Conservation (phyloP, 257 asterid genomes). For the Solanum virginianum region DNA sequence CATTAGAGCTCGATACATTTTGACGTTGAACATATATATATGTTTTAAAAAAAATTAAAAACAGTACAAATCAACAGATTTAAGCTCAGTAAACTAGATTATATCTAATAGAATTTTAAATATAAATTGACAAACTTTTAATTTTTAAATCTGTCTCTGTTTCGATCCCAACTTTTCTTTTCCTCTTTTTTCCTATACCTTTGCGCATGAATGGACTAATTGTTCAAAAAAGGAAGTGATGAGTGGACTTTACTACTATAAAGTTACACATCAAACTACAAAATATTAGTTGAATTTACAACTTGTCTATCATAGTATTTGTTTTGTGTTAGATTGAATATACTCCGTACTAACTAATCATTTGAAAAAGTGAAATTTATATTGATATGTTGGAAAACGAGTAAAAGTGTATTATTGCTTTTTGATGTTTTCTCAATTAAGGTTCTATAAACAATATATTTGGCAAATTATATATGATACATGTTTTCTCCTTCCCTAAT, state of each 20-base stretch:
- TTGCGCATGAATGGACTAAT: neutral
- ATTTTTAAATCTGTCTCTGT: neutral
- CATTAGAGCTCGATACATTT: neutral
- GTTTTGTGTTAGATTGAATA: neutral
- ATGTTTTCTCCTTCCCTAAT: neutral
- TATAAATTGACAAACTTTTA: accelerated
- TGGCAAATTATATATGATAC: neutral
- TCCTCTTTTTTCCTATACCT: neutral
- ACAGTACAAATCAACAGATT: neutral
- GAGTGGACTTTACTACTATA: neutral
- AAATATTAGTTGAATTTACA: neutral
- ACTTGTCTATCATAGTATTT: neutral
- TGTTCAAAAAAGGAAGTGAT: neutral
- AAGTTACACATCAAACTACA: neutral
- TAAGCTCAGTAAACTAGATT: neutral
- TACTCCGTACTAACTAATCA: neutral
- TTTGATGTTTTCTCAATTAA: neutral
- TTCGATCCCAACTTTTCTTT: accelerated
- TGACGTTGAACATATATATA: neutral
- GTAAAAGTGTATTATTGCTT: neutral
- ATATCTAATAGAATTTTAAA: neutral
- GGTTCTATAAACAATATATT: neutral
- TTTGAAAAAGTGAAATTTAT: neutral
- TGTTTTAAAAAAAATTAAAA: too few relatives aligned
- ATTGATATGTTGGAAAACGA: neutral